Base-by-base conservation (phyloP, 495 filamentous ascomycete genomes). In the Penicillium coffeae region DNA sequence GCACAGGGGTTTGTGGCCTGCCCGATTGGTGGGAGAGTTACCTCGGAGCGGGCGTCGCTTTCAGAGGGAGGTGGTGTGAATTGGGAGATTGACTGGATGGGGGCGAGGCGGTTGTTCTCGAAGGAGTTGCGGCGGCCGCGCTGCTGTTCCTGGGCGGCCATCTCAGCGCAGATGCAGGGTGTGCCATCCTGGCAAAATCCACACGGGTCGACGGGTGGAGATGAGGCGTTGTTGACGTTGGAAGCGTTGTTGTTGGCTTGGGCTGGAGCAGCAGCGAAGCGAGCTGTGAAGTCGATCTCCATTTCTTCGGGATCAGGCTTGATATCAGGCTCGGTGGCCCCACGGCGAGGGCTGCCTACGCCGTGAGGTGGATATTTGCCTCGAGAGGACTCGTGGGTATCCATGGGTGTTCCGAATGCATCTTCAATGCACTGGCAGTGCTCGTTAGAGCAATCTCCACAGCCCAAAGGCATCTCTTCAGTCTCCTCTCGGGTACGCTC, bases 161-260 rank as follows among this genome's bases (percentile, higher is more conserved):
- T 77, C 46, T 92, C 88, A 21, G 85, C 87, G 62, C 89, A 95
- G 47, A 91, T 80, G 59, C 89, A 95, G 55, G 87, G 86, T 0
- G 84, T 89, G 13, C 87, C 88, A 43, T 91, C 87, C 54, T 83
- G 77, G 64, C 89, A 95, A 71, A 94, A 94, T n/a, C 89, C 89
- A 57, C 89, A 95, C 8, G 83, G 78, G 41, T 93, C 89, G 20
- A 71, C 65, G 12, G 66, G 64, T 1, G 71, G 65, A n/a, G 71
- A 73, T 2, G 67, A 63, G 21, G 64, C 52, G 7, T 68, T 54
- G 8, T 55, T 58, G 25, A 61, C 54, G 44, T 62, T 61, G 47
- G 70, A 54, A 22, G 55, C 43, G 45, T 58, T 58, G 50, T 66
- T 47, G 42, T 32, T 51, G 13, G 50, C 36, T 14, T 61, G 66